Base-by-base conservation (phyloP, 306 rosid species). In the Astragalus membranaceus region DNA sequence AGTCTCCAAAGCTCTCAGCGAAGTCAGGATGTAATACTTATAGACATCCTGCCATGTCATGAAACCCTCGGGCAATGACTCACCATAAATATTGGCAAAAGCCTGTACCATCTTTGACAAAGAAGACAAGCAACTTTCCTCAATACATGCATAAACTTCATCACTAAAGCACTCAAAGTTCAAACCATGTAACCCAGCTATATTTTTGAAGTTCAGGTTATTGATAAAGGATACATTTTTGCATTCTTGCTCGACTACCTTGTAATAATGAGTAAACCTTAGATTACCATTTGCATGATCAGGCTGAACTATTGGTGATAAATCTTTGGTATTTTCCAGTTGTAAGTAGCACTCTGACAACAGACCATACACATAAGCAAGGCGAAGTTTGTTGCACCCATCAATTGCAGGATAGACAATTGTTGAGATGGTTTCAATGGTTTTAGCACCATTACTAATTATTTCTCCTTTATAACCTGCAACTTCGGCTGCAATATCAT, bases 311-410 rank as follows among this genome's bases (percentile, higher is more conserved):
- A 74, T 55, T 52, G 82, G 85, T n/a, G 83, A 83, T 8, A 74
- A 80, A 60, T 70, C 79, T 68, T 67, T 59, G 67, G 79, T 75
- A 73, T 80, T 78, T 84, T 89, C 97, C 84, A 89, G 85, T 56
- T 82, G 82, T 77, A 79, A 79, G 83, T 87, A 91, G 87, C 95
- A 91, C 64, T 91, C 96, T 41, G 95, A 79, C 62, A 95, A 85
- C 74, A 95, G 79, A 69, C 85, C 83, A 83, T 78, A 91, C 67
- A 91, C 42, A 72, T 75, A 86, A 58, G 92, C 87, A 80, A 95
- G 99, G 46, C 97, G 90, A 83, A 82, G 80, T 78, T 95, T 95
- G 74, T 87, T 81, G 81, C 87, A 80, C 42, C 99, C 99, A 82
- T 86, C 86, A 66, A 95, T 62, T 44, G 86, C 85, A 56, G 99